A percentile compares a stretch with the other conserved stretches of the same genome.
Conservation (phyloP, 257 asterid species). For the Capsicum pubescens region DNA sequence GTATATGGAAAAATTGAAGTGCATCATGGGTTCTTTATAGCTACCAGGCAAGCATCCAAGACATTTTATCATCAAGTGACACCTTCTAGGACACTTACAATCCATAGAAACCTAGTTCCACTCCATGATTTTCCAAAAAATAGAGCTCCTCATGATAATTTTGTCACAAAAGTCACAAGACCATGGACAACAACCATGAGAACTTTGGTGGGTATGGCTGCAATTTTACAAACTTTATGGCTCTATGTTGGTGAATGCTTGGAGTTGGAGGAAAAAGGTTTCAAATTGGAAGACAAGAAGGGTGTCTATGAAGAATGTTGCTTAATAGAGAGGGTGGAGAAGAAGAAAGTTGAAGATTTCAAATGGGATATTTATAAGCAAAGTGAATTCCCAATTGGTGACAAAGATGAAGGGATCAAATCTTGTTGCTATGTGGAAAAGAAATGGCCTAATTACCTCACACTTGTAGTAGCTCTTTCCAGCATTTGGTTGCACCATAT, state of each 20-base stretch:
- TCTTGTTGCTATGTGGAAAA: constrained; percentile 2
- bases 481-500: constrained; percentile 44
- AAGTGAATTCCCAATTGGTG: constrained; percentile 21
- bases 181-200: constrained; percentile 40
- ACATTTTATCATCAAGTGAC: constrained; percentile 50
- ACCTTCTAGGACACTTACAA: constrained; percentile 47
- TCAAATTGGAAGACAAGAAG: neutral
- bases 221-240: constrained; percentile 39
- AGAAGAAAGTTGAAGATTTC: neutral
- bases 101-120: constrained; percentile 43
- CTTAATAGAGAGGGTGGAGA: neutral
- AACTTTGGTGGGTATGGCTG: constrained; percentile 36
- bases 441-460: constrained; percentile 39
- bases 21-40: constrained; percentile 45
- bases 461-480: constrained; percentile 43
- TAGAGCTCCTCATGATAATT: neutral
- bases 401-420: neutral
- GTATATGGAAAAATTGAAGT: constrained; percentile 46
- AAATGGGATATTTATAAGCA: constrained; percentile 31
- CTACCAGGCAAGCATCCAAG: constrained; percentile 45
- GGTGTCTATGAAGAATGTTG: constrained; percentile 7
- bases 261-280: constrained; percentile 36
- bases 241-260: constrained; percentile 33
- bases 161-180: constrained; percentile 25
- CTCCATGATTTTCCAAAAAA: constrained; percentile 27